Conservation (phyloP, 73 alveolate genomes). For the Uronychia setigera region DNA sequence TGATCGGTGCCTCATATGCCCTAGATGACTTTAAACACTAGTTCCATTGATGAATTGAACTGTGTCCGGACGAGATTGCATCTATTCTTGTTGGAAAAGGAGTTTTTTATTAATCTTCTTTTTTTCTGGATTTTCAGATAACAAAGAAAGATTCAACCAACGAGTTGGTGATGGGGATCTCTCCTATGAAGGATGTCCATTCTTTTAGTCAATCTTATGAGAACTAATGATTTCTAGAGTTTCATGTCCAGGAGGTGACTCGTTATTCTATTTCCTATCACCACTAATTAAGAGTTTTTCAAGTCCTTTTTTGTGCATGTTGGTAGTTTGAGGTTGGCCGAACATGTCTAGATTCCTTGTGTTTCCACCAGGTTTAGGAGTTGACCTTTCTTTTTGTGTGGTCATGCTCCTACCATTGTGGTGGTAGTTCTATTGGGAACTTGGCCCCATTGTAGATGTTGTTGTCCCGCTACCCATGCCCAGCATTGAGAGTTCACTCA, state of each 20-base stretch:
- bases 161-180: background rate
- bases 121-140: background rate
- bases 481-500: background rate
- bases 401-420: background rate
- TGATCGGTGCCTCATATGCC: background rate
- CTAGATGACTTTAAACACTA: background rate
- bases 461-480: conserved; percentile 1
- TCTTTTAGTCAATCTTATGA: background rate
- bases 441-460: background rate
- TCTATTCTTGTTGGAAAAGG: background rate
- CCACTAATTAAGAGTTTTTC: background rate
- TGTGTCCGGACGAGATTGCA: background rate
- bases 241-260: background rate
- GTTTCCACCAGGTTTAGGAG: background rate
- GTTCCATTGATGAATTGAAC: too few species aligned
- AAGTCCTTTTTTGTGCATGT: background rate
- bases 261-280: background rate
- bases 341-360: background rate
- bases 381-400: background rate
- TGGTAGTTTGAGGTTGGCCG: background rate
- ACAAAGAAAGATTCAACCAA: background rate
- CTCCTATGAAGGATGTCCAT: background rate
- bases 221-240: background rate
- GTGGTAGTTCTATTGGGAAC: too few species aligned
- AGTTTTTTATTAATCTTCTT: background rate